Evolutionary conservation across 176 grass and related monocot species (phyloP), one percentile per base, ranked within the genome.

Genomic region (Oryza officinalis): DNA sequence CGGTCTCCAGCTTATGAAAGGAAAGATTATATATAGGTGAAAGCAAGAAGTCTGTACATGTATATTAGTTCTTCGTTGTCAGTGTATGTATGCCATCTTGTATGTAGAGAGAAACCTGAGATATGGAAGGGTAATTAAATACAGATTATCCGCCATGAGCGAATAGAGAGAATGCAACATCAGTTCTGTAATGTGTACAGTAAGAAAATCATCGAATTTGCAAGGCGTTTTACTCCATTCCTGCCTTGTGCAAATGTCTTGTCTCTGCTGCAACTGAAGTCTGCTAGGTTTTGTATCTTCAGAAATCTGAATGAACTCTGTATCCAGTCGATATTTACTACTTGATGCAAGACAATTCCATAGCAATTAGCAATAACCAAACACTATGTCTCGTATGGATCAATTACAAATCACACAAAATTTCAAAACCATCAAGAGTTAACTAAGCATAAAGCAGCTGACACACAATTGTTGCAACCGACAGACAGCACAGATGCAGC

Each of bases 111-210:
- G 61, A 73, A 60, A 75, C 67, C 20, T 68, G 46, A 77, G 31
- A 64, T 67, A 74, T 82, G 78, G 82, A 82, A 88, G 82, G 85
- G 77, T 91, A 81, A 85, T 67, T 84, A 80, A 72, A 77, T 86
- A 72, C 84, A 79, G 71, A 86, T 85, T 86, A 88, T 83, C 83
- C 68, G 22, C 63, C 80, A 71, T 72, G 65, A 79, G 50, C 28
- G 28, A 67, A 84, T 87, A 83, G 84, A 78, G 37, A 43, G 8
- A 10, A 41, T 80, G 80, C 50, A 76, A 43, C 13, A 71, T 72
- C 64, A 79, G 69, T 35, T 46, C 33, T 77, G 80, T 87, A 77
- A 79, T 60, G 72, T 90, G 83, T 90, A 90, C 83, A 86, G 73
- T n/a, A 47, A 86, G 33, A 63, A 65, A 65, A 79, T 8, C 61